Percentiles rank a stretch among this genome's conserved stretches.
These are phyloP conservation scores for Neltuma alba DNA, from an alignment of 306 rosid species.

Conservation along the genomic window DNA sequence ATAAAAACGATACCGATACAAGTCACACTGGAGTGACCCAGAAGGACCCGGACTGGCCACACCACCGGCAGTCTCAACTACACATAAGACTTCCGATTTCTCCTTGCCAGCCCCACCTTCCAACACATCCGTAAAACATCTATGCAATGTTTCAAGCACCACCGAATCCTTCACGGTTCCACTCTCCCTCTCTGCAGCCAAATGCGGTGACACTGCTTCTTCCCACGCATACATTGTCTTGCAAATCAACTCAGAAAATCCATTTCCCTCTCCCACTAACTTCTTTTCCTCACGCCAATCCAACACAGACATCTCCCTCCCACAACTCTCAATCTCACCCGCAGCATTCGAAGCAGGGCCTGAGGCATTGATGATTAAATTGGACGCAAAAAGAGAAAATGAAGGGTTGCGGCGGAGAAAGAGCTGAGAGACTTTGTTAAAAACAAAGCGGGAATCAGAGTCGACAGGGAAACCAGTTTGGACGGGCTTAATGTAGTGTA, in stretches of 20 bases:
- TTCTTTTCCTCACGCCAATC: constrained; percentile 33
- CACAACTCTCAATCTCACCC: constrained; percentile 14
- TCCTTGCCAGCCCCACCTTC: constrained; percentile 41
- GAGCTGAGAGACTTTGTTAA: constrained; percentile 52
- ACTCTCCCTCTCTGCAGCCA: constrained; percentile 81
- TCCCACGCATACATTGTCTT: constrained; percentile 91
- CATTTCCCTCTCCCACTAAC: constrained; percentile 3
- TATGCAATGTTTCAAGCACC: constrained; percentile 51
- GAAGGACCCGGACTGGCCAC: constrained; percentile 97
- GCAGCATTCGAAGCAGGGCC: constrained; percentile 31
- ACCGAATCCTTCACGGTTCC: constrained; percentile 54
- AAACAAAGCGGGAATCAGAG: constrained; percentile 84
- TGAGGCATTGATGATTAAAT: constrained; percentile 59
- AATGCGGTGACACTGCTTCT: constrained; percentile 84
- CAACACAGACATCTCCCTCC: constrained; percentile 38
- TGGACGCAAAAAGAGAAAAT: constrained; percentile 56
- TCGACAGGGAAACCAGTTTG: constrained; percentile 91
- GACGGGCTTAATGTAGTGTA: constrained; percentile 86
- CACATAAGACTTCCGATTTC: constrained; percentile 56
- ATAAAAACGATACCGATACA: constrained; percentile 60
- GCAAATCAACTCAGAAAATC: constrained; percentile 59
- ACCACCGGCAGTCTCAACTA: constrained; percentile 92
- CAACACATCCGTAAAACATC: constrained; percentile 51
- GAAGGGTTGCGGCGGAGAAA: constrained; percentile 41
- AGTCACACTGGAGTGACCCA: constrained; percentile 92